Conservation (phyloP, 495 filamentous ascomycete genomes). For the Hypoxylon intermedium region DNA sequence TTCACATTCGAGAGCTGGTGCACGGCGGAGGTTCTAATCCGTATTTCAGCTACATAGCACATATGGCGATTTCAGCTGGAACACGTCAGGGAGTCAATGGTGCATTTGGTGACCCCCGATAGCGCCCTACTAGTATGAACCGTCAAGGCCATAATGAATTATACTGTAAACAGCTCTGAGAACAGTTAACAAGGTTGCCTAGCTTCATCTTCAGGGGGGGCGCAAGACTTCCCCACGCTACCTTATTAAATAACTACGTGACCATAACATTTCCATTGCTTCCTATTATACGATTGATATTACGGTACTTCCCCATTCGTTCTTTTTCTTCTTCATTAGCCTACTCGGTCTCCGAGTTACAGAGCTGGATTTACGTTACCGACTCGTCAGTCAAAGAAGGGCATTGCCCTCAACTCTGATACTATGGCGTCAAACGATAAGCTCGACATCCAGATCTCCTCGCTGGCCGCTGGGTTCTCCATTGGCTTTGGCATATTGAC, state of each 20-base stretch:
- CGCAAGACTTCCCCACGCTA: not conserved
- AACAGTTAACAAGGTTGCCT: not conserved
- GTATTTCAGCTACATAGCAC: not conserved
- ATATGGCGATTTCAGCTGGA: not conserved
- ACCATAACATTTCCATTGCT: not conserved
- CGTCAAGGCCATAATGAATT: not conserved
- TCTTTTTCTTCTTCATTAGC: not conserved
- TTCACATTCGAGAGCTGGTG: too few relatives aligned
- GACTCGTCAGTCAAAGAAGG: not conserved
- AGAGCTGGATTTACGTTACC: not conserved
- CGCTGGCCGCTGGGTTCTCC: conserved; percentile 50
- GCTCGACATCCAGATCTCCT: conserved; percentile 37
- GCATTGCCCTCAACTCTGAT: not conserved
- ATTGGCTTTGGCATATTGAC: conserved; percentile 52
- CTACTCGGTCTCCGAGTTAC: not conserved
- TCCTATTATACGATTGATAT: not conserved
- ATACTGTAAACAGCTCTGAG: not conserved
- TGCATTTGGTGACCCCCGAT: not conserved
- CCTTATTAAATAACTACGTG: not conserved
- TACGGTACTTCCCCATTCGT: not conserved
- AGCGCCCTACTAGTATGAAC: not conserved
- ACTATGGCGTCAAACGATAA: not conserved
- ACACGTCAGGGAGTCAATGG: not conserved
- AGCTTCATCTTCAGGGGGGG: not conserved
- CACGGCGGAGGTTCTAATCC: too few relatives aligned